Evolutionary conservation across 2,329 filamentous ascomycete species (phyloP), one percentile per base, ranked within the genome.

Genomic region (Fusarium dimerum): DNA sequence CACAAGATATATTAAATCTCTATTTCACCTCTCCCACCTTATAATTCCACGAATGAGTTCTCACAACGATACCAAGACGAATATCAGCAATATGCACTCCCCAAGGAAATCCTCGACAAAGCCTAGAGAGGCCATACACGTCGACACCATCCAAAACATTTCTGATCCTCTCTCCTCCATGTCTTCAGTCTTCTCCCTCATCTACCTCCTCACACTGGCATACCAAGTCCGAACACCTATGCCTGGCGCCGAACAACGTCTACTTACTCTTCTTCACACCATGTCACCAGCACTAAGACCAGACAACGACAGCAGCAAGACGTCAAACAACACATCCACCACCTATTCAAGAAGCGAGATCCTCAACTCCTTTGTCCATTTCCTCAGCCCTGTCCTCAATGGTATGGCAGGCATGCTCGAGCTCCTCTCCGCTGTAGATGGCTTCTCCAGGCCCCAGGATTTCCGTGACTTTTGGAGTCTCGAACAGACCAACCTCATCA

Each of bases 391-490:
- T 11, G 68, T 72, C 12, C 69, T 72, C 50, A 69, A 67, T 51
- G 70, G 70, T 38, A 61, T 71, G 57, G 66, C 68, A 4, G 70
- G 70, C 15, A 64, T 72, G 54, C 48, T 60, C 13, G 67, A 71
- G 32, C 66, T 72, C 30, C 61, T 70, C 40, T 51, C 61, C 34
- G 66, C 66, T 43, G 66, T 72, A 29, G 65, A 63, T 36, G 69
- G 64, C 44, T 65, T 66, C 48, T 63, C 63, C 6, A 57, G 67
- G 6, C 69, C 70, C n/a, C 65, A 63, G 18, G 63, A 65, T 44
- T 72, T 72, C 51, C 57, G 70, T 11, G 64, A 68, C 34, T 72
- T 72, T 50, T 72, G 70, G 70, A 64, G 57, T 17, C 60, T 72
- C 11, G 67, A 68, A 49, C 66, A 56, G 16, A 63, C 63, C 50